A percentile compares a stretch with the other conserved stretches of the same genome.
Evolutionary conservation across 805 yeast genomes (phyloP).

Genomic region (Cyberlindnera veronae): DNA sequence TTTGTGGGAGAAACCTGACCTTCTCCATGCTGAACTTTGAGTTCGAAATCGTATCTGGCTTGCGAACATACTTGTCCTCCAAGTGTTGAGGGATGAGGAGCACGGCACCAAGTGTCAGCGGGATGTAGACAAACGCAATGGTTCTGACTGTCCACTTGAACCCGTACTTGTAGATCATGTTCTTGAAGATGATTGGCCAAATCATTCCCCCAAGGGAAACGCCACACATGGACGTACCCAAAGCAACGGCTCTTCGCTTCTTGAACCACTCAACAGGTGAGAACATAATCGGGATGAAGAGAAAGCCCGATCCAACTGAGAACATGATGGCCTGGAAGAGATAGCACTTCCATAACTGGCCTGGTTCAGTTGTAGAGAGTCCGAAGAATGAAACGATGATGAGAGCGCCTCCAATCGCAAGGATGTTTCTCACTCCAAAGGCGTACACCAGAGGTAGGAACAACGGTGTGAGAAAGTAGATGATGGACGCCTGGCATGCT

Average conservation of each 20-base stretch:
- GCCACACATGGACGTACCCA: slow-evolving; percentile 46
- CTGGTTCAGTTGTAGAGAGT: slow-evolving; percentile 15
- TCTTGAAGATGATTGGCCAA: slow-evolving; percentile 27
- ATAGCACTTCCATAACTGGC: slow-evolving; percentile 26
- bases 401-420: slow-evolving; percentile 14
- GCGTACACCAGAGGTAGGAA: slow-evolving; percentile 20
- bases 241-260: slow-evolving; percentile 52
- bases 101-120: slow-evolving; percentile 16
- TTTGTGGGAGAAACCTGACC: slow-evolving; percentile 11
- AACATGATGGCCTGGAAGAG: slow-evolving; percentile 25
- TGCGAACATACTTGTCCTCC: slow-evolving; percentile 11
- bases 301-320: slow-evolving; percentile 35
- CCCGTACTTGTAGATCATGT: slow-evolving; percentile 16
- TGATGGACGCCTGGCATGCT: slow-evolving; percentile 24
- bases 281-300: slow-evolving; percentile 55
- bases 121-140: slow-evolving; percentile 23
- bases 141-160: slow-evolving; percentile 22
- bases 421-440: slow-evolving; percentile 17
- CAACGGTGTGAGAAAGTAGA: slow-evolving; percentile 18
- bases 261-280: slow-evolving; percentile 70
- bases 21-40: slow-evolving; percentile 14
- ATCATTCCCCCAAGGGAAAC: slow-evolving; percentile 52
- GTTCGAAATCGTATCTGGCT: slow-evolving; percentile 18
- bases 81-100: slow-evolving; percentile 18
- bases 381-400: slow-evolving; percentile 19